Base-by-base conservation (phyloP, 345 rosid genomes). In the Arabis alpina region DNA sequence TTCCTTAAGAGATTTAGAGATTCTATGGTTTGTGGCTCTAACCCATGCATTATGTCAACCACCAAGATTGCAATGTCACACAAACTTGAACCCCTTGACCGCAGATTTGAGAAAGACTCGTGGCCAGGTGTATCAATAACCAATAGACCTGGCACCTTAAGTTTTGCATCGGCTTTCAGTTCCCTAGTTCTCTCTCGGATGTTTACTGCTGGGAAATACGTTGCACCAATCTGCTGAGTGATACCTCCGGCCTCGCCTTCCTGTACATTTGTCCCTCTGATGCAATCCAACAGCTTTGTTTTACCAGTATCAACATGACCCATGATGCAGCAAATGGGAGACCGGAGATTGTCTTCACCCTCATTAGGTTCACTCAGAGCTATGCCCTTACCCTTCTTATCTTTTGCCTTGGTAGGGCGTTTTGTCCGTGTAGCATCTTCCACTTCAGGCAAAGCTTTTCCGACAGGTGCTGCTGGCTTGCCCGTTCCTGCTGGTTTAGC, bases 201-300 rank as follows among this genome's bases (percentile, higher is more conserved):
- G 82, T 91, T 91, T 76, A 72, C 89, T 2, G 95, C 93, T 50
- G 99, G 99, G 70, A 94, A 88, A 76, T 91, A 94, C 40, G 99
- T 94, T 52, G 98, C 99, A 72, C 99, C 99, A 66, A 91, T 94
- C 82, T 94, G 99, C 64, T 94, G 99, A 40, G 99, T 94, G 53
- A 94, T 94, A 68, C 99, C 99, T 62, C 99, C 99, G 64, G 93
- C 98, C 82, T 94, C 99, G 56, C 99, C 99, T 83, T 91, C 99
- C 84, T 91, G 99, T 50, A 91, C 99, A 81, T 89, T 91, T 52
- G 96, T 94, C 53, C 97, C 97, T 69, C 97, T 88, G 52, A 94
- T 94, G 78, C 90, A 91, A 82, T 94, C 99, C 77, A 93, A 78
- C 52, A 93, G 83, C 85, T 91, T 93, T 25, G 98, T 93, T 82